A percentile compares a stretch with the other conserved stretches of the same genome.
These are phyloP conservation scores for Sanchytrium tribonematis DNA, from an alignment of 371 early-diverging fungal species.

Conservation along the genomic window DNA sequence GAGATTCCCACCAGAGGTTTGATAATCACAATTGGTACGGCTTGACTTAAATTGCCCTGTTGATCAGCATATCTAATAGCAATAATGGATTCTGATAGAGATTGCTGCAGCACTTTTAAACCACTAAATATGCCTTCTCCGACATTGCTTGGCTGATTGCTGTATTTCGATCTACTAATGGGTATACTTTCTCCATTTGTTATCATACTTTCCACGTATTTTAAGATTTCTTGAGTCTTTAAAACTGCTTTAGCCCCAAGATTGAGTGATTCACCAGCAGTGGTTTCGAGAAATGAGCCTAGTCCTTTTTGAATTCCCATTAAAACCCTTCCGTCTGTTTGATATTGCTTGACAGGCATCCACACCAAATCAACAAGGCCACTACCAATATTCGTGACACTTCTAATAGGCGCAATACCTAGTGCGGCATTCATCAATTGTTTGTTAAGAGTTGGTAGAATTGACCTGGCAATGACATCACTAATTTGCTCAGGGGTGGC, in stretches of 20 bases:
- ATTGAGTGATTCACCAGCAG: constrained; percentile 65
- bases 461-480: constrained; percentile 38
- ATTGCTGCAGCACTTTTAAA: background rate
- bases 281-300: constrained; percentile 53
- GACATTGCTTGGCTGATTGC: constrained; percentile 49
- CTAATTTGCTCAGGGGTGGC: constrained; percentile 30
- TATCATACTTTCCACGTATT: constrained; percentile 60
- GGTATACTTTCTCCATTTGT: constrained; percentile 5
- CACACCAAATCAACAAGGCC: constrained; percentile 75
- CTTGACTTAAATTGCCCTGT: constrained; percentile 11
- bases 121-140: constrained; percentile 41
- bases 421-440: constrained; percentile 62
- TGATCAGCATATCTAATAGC: background rate
- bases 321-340: constrained; percentile 42
- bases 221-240: constrained; percentile 62
- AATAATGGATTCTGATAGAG: background rate
- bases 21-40: constrained; percentile 75
- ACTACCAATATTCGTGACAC: constrained; percentile 56
- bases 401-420: constrained; percentile 63
- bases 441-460: constrained; percentile 59
- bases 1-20: constrained; percentile 83
- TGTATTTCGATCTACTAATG: constrained; percentile 21
- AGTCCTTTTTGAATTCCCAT: constrained; percentile 48
- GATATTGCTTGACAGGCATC: constrained; percentile 72
- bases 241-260: constrained; percentile 57